phyloP scores from a whole-genome alignment of 2,329 filamentous ascomycete genomes.

The Hymenotorrendiella dingleyae region DNA sequence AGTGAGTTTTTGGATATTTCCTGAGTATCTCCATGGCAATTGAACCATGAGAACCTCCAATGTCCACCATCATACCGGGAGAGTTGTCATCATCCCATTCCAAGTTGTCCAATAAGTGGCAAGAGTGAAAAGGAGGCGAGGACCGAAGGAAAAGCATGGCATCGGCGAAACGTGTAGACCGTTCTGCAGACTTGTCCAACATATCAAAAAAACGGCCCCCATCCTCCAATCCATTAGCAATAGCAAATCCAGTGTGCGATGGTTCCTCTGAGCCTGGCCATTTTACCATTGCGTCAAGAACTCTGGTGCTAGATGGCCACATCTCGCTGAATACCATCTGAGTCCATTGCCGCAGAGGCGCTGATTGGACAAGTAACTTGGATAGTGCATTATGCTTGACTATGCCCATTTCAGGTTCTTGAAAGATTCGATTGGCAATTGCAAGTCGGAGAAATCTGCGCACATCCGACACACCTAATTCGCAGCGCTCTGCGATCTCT shows the following conservation, averaged over 20 bases:
- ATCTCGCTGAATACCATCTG: slow-evolving; percentile 5
- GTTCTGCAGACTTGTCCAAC: background rate
- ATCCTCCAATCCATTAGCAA: background rate
- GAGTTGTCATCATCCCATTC: background rate
- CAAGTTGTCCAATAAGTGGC: background rate
- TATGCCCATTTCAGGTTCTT: slow-evolving; percentile 1
- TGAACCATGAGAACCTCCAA: slow-evolving; percentile 23
- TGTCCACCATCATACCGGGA: slow-evolving; percentile 7
- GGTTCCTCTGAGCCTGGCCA: slow-evolving; percentile 9
- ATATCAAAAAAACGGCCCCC: slow-evolving; percentile 2
- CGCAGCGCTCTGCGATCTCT: slow-evolving; percentile 13
- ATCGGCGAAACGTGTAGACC: background rate
- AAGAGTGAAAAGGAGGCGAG: background rate
- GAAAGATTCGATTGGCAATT: slow-evolving; percentile 5
- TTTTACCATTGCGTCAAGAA: slow-evolving; percentile 10
- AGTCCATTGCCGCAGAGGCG: slow-evolving; percentile 1
- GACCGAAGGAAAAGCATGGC: slow-evolving; percentile 4
- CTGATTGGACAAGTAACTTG: background rate
- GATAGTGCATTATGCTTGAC: slow-evolving; percentile 5
- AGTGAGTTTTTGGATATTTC: slow-evolving; percentile 21
- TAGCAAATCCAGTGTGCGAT: slow-evolving; percentile 5
- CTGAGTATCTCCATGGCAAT: slow-evolving; percentile 20
- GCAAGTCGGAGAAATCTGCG: slow-evolving; percentile 12
- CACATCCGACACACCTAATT: slow-evolving; percentile 7
- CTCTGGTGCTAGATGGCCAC: background rate